Conservation (phyloP, 768 basidiomycete species). For the Neoboletus brunneissimus region DNA sequence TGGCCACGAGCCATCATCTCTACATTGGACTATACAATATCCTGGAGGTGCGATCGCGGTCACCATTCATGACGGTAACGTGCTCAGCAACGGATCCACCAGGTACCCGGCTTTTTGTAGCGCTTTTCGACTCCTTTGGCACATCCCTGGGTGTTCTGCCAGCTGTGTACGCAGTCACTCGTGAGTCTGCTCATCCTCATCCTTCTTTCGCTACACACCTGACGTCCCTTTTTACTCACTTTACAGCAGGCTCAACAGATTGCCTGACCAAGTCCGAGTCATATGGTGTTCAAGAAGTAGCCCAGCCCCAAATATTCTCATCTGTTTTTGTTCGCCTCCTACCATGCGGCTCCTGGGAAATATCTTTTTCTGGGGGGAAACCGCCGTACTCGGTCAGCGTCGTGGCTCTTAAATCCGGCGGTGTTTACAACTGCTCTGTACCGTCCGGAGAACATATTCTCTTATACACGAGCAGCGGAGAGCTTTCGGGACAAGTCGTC, state of each 20-base stretch:
- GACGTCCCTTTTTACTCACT: background rate
- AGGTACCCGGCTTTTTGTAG: constrained; percentile 46
- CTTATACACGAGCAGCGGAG: constrained; percentile 43
- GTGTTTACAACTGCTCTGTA: constrained; percentile 41
- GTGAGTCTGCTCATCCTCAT: constrained; percentile 24
- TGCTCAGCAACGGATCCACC: background rate
- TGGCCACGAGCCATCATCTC: constrained; percentile 32
- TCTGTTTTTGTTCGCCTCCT: background rate
- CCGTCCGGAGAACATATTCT: constrained; percentile 35
- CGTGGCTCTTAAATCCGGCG: constrained; percentile 35
- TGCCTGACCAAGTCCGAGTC: constrained; percentile 21
- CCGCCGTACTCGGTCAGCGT: constrained; percentile 46
- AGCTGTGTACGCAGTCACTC: constrained; percentile 33
- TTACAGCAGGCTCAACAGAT: constrained; percentile 28
- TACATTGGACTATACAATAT: constrained; percentile 40
- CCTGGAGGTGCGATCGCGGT: constrained; percentile 35
- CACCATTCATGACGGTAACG: background rate
- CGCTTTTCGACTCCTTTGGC: constrained; percentile 43
- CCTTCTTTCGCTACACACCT: background rate
- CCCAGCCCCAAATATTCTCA: constrained; percentile 5
- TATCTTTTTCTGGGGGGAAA: constrained; percentile 42
- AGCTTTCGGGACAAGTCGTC: constrained; percentile 23
- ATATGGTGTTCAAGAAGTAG: constrained; percentile 32
- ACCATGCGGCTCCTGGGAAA: constrained; percentile 44
- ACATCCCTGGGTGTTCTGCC: constrained; percentile 41